Percentiles rank a stretch among this genome's conserved stretches.
Conservation (phyloP, 495 filamentous ascomycete species). For the Chaetomidium leptoderma region DNA sequence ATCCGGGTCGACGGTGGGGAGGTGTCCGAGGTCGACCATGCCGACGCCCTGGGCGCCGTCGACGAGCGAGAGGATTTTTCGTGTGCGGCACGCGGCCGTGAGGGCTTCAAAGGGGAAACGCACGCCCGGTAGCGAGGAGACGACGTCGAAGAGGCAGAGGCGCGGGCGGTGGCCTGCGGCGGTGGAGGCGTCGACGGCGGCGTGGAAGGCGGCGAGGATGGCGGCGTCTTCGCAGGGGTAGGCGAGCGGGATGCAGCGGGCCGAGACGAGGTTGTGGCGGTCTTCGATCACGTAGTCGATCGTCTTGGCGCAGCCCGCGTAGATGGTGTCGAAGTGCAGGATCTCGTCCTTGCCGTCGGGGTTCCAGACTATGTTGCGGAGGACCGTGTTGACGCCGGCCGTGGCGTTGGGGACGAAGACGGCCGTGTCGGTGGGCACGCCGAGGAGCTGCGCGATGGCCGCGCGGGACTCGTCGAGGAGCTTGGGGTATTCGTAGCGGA, state of each 20-base stretch:
- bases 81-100: conserved; percentile 55
- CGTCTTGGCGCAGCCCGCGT: conserved; percentile 68
- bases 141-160: conserved; percentile 73
- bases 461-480: conserved; percentile 60
- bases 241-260: conserved; percentile 35
- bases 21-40: conserved; percentile 59
- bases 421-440: conserved; percentile 56
- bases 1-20: conserved; percentile 63
- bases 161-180: conserved; percentile 44
- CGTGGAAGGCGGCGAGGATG: conserved; percentile 50
- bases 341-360: conserved; percentile 55
- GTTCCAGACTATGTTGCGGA: conserved; percentile 62
- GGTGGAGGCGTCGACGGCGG: conserved; percentile 41
- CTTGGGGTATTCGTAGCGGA: conserved; percentile 56
- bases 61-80: conserved; percentile 59
- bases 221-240: conserved; percentile 61
- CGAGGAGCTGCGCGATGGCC: conserved; percentile 59
- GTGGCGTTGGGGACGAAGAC: conserved; percentile 83
- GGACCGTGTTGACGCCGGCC: conserved; percentile 71
- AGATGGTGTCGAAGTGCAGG: conserved; percentile 68
- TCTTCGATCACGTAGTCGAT: conserved; percentile 65
- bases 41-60: conserved; percentile 83
- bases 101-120: conserved; percentile 73
- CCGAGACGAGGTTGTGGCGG: conserved; percentile 28
- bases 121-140: conserved; percentile 70